phyloP scores from a whole-genome alignment of 257 asterid genomes.

The Gentiana macrophylla region DNA sequence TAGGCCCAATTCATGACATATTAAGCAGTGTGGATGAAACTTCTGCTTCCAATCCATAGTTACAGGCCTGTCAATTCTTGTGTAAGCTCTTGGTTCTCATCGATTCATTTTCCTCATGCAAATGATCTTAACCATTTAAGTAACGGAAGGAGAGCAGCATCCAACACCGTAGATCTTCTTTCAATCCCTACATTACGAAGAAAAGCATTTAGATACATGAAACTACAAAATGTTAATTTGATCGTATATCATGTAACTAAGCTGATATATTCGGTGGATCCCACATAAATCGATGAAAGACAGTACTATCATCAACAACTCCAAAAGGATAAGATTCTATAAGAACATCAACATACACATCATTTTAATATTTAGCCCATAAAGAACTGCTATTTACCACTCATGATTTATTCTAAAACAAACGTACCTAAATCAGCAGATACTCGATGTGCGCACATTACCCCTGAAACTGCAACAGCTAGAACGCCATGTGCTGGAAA shows the following conservation, averaged over 20 bases:
- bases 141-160: slow-evolving; percentile 58
- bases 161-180: slow-evolving; percentile 58
- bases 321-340: too few relatives aligned
- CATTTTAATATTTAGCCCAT: not conserved
- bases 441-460: slow-evolving; percentile 96
- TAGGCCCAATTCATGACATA: too few relatives aligned
- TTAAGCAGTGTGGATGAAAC: too few relatives aligned
- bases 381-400: not conserved
- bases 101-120: slow-evolving; percentile 29
- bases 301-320: too few relatives aligned
- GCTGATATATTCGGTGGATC: too few relatives aligned
- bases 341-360: too few relatives aligned
- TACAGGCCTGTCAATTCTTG: too few relatives aligned
- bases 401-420: not conserved
- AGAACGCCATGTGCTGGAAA: slow-evolving; percentile 99
- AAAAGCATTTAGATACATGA: not conserved
- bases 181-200: slow-evolving; percentile 46
- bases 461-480: slow-evolving; percentile 97
- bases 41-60: too few relatives aligned
- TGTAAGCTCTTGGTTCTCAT: too few relatives aligned
- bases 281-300: too few relatives aligned
- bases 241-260: too few relatives aligned
- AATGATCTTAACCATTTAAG: slow-evolving; percentile 87
- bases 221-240: too few relatives aligned
- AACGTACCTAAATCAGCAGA: slow-evolving; percentile 91